Percentiles rank a stretch among this genome's conserved stretches.
These are phyloP conservation scores for Backusella parvicylindrica DNA, from an alignment of 192 early-diverging fungal genomes.

Conservation along the genomic window DNA sequence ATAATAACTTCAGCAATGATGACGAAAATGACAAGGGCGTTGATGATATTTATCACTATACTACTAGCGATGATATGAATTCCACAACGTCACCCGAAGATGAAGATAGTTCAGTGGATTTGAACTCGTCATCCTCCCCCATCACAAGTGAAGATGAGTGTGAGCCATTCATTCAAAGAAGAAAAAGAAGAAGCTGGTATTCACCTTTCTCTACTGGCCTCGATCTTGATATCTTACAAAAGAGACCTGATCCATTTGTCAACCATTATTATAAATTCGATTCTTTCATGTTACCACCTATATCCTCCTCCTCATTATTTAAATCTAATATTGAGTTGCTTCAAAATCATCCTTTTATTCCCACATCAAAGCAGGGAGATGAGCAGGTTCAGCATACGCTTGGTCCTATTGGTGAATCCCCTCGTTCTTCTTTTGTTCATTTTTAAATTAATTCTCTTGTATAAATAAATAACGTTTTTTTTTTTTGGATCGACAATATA, in stretches of 20 bases:
- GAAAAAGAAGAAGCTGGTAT: conserved; percentile 5
- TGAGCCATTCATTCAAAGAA: neutral
- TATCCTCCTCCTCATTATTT: neutral
- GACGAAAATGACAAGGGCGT: neutral
- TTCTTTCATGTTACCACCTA: neutral
- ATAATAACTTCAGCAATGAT: neutral
- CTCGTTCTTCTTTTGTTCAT: neutral
- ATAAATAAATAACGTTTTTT: neutral
- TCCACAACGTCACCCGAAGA: neutral
- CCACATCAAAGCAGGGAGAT: neutral
- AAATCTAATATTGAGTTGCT: conserved; percentile 10
- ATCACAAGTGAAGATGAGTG: conserved; percentile 14
- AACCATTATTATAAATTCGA: neutral
- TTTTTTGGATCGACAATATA: neutral
- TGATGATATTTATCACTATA: neutral
- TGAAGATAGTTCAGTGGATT: neutral
- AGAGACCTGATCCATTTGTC: neutral
- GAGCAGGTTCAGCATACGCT: neutral
- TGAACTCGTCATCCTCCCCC: neutral
- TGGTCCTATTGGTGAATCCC: neutral
- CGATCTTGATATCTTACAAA: conserved; percentile 14
- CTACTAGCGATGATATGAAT: neutral
- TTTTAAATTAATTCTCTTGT: neutral
- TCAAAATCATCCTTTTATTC: conserved; percentile 13
- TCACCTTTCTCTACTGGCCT: conserved; percentile 16